Base-by-base conservation (phyloP, 129 eudicot species). In the Flaveria linearis region DNA sequence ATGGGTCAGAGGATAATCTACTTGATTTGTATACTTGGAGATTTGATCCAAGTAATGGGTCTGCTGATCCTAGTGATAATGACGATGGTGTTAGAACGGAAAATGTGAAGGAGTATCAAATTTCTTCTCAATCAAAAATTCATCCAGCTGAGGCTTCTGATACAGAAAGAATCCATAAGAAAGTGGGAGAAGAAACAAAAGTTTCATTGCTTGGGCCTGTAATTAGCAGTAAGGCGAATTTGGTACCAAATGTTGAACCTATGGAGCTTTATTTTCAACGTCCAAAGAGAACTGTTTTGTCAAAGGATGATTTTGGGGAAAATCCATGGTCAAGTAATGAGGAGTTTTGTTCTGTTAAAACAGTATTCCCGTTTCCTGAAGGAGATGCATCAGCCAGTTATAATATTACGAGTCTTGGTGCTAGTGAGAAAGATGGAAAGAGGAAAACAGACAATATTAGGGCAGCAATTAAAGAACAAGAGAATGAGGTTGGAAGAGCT, bases 401-500 rank as follows among this genome's bases (percentile, higher is more conserved):
- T 74, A 84, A 82, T 68, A 18, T 25, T 64, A 28, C 78, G 71
- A 74, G 75, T 41, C 56, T 8, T 81, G 80, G 80, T 64, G 72
- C 68, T 81, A 80, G 60, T 63, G 85, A 81, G 45, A 77, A 80
- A 66, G 88, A 85, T 25, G 96, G 76, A 18, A 87, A 84, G 73
- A 68, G 68, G 67, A 90, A 81, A 78, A 73, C 88, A 7, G 90
- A 90, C 47, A 62, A 78, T 55, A 81, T 88, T 41, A 85, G 89
- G 69, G 84, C 91, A 43, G 92, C 94, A 55, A 86, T 88, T 61
- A 90, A 92, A 81, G 92, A 88, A 42, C 96, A 86, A 78, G 98
- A 86, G 57, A 90, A 86, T 80, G 98, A 92, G 83, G 85, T 90
- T 61, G 96, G 90, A 43, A 88, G 96, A 81, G 83, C 96, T 79